phyloP scores from a whole-genome alignment of 2,329 filamentous ascomycete genomes.

The Fusarium piperis region DNA sequence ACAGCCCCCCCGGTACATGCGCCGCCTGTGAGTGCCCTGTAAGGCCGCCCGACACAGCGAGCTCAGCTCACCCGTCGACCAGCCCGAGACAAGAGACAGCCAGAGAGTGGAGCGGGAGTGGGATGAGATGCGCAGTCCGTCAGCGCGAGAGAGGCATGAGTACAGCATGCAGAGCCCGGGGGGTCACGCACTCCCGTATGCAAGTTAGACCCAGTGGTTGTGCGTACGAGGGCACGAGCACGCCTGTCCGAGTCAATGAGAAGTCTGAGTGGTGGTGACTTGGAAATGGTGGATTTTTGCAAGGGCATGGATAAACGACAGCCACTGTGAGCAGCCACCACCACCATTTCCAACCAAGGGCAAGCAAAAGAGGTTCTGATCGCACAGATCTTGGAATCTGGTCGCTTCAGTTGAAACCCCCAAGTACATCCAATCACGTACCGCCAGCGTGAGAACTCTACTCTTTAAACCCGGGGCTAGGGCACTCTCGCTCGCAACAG shows the following conservation, averaged over 20 bases:
- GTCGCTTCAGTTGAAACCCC: not conserved
- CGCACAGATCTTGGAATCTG: slow-evolving; percentile 1
- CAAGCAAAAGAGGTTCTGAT: not conserved
- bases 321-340: slow-evolving; percentile 2
- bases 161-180: not conserved
- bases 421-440: not conserved
- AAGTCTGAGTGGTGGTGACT: not conserved
- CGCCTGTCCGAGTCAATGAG: not conserved
- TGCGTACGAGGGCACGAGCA: not conserved
- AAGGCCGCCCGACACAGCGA: slow-evolving; percentile 3
- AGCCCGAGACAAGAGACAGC: not conserved
- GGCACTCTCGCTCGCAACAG: not conserved
- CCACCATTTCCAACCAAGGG: not conserved
- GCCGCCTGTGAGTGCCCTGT: not conserved
- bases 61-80: slow-evolving; percentile 9
- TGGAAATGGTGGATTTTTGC: not conserved
- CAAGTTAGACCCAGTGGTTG: not conserved
- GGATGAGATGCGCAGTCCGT: not conserved
- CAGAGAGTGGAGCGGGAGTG: slow-evolving; percentile 1
- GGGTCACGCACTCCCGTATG: not conserved
- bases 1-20: slow-evolving; percentile 11
- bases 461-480: not conserved
- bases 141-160: not conserved
- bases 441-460: not conserved
- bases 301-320: slow-evolving; percentile 9